Evolutionary conservation across 2,329 filamentous ascomycete species (phyloP).

Genomic region (Colletotrichum sp.): DNA sequence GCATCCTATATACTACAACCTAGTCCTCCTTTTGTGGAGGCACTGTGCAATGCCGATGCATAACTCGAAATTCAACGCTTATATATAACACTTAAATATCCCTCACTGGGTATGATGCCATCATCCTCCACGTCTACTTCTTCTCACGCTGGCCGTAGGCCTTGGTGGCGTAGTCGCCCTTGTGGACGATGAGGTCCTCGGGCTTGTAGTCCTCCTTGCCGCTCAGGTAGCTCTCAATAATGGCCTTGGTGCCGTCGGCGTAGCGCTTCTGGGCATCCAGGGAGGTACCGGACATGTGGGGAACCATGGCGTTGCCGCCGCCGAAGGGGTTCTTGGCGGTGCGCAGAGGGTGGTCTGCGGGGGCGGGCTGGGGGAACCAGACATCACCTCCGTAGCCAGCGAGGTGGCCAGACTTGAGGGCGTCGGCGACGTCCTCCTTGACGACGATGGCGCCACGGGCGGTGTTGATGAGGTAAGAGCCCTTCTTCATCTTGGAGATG

Average conservation of each 20-base stretch:
- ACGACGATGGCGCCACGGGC: constrained; percentile 98
- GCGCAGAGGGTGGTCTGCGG: constrained; percentile 90
- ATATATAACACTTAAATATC: neutral
- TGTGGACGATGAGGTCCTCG: constrained; percentile 88
- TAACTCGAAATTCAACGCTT: neutral
- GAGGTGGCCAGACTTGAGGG: constrained; percentile 89
- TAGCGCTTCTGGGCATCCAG: constrained; percentile 96
- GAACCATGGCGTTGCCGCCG: constrained; percentile 97
- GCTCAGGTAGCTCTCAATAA: constrained; percentile 89
- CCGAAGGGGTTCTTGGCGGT: constrained; percentile 94
- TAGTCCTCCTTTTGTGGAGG: neutral
- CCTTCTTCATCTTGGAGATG: constrained; percentile 98
- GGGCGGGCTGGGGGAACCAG: constrained; percentile 98
- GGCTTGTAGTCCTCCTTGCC: constrained; percentile 87
- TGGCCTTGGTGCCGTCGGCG: constrained; percentile 85
- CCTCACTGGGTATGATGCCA: neutral
- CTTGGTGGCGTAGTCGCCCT: constrained; percentile 94
- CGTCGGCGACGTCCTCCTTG: constrained; percentile 97
- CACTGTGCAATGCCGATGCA: constrained; percentile 14
- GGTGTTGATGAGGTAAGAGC: constrained; percentile 97
- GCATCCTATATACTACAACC: constrained; percentile 15
- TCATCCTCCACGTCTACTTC: constrained; percentile 31
- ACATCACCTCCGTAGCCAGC: constrained; percentile 88
- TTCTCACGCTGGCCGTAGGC: constrained; percentile 80
- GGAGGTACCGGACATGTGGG: constrained; percentile 99